A percentile compares a stretch with the other conserved stretches of the same genome.
Evolutionary conservation across 2,329 filamentous ascomycete species (phyloP).

Genomic region (Sclerotinia borealis): DNA sequence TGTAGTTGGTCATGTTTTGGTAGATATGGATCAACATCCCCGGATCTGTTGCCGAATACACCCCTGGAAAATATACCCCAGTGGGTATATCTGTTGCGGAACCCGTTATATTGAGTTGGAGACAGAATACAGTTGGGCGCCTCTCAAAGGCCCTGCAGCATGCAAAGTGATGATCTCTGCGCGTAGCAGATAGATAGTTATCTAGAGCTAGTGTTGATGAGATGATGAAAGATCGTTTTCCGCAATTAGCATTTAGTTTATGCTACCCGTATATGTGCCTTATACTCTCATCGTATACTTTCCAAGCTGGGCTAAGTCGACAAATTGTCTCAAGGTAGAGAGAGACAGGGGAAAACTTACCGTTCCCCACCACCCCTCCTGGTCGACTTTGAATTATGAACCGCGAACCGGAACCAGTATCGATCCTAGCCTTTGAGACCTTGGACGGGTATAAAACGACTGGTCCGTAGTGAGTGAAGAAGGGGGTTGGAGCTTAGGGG

Average conservation of each 20-base stretch:
- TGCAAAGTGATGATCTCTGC: slow-evolving; percentile 50
- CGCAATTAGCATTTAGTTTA: slow-evolving; percentile 34
- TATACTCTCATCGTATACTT: neutral
- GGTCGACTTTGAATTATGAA: slow-evolving; percentile 18
- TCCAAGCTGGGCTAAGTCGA: neutral
- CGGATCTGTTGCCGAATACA: slow-evolving; percentile 33
- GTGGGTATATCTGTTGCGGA: neutral
- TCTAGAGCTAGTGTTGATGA: slow-evolving; percentile 47
- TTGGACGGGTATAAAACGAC: slow-evolving; percentile 47
- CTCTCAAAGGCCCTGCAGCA: slow-evolving; percentile 38
- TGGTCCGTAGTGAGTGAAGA: slow-evolving; percentile 49
- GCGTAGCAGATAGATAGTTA: slow-evolving; percentile 51
- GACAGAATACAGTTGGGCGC: slow-evolving; percentile 38
- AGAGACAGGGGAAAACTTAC: slow-evolving; percentile 12
- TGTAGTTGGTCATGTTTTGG: slow-evolving; percentile 23
- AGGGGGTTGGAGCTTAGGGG: no score
- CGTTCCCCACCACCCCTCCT: slow-evolving; percentile 22
- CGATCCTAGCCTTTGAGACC: slow-evolving; percentile 42
- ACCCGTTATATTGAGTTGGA: slow-evolving; percentile 5
- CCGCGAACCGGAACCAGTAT: slow-evolving; percentile 33
- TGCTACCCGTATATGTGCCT: slow-evolving; percentile 10
- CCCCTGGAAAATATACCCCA: neutral
- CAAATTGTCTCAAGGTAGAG: neutral
- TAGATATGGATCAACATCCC: slow-evolving; percentile 44
- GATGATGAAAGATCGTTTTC: slow-evolving; percentile 44